phyloP scores from a whole-genome alignment of 2,329 filamentous ascomycete genomes.

The Mycosphaerella sp. region DNA sequence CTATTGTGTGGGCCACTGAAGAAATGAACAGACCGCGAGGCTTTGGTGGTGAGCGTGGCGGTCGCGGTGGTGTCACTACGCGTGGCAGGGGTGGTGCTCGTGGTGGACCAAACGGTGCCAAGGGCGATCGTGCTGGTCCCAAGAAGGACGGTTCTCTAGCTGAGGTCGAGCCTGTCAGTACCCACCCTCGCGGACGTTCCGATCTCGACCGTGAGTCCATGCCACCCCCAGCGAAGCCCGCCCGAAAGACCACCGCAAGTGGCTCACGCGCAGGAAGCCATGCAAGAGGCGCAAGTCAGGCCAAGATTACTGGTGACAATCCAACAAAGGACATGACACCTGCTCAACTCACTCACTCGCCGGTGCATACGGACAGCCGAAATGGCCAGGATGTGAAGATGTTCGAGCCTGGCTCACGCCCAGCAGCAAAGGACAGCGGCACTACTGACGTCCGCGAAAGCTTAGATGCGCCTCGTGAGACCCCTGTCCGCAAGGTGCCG shows the following conservation, averaged over 20 bases:
- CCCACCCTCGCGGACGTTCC: constrained; percentile 17
- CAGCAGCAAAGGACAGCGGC: constrained; percentile 10
- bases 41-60: constrained; percentile 46
- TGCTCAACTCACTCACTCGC: constrained; percentile 17
- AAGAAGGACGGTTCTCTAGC: constrained; percentile 13
- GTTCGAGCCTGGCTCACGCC: constrained; percentile 18
- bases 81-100: constrained; percentile 39
- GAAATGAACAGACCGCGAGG: constrained; percentile 24
- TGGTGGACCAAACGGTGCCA: constrained; percentile 36
- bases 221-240: constrained; percentile 24
- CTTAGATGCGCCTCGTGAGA: constrained; percentile 10
- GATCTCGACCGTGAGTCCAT: constrained; percentile 27
- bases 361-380: constrained; percentile 15
- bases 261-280: constrained; percentile 16
- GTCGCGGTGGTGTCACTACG: constrained; percentile 50
- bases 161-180: constrained; percentile 16
- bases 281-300: constrained; percentile 12
- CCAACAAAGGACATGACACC: constrained; percentile 5
- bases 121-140: constrained; percentile 31
- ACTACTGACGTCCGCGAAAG: constrained; percentile 13
- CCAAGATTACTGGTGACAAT: constrained; percentile 1
- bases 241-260: constrained; percentile 7
- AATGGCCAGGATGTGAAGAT: constrained; percentile 20
- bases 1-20: constrained; percentile 76
- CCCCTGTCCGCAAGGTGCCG: constrained; percentile 12